Conservation (phyloP, 495 filamentous ascomycete genomes). For the Trichoderma virens region DNA sequence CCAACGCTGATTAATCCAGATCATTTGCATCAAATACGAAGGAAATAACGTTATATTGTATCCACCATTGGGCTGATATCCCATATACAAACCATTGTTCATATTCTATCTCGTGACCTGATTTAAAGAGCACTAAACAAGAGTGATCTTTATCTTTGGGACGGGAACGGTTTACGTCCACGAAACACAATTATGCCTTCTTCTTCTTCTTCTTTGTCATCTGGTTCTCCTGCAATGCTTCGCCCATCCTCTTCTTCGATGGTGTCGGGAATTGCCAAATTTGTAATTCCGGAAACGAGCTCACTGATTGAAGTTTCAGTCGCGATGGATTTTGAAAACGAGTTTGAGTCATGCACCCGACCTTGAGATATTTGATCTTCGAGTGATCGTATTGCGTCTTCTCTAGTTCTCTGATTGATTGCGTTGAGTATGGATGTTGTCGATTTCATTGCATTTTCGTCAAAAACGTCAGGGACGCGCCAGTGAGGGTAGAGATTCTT, state of each 20-base stretch:
- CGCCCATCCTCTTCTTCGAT: neutral
- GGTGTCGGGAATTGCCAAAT: neutral
- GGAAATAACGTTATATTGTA: too few species aligned
- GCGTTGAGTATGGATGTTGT: neutral
- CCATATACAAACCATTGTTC: too few species aligned
- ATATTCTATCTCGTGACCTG: too few species aligned
- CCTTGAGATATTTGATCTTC: neutral
- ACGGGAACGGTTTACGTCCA: neutral
- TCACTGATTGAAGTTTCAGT: neutral
- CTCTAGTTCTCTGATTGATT: neutral
- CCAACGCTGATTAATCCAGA: too few species aligned
- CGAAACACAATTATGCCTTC: neutral
- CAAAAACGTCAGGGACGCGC: conserved; percentile 18
- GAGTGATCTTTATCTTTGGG: neutral
- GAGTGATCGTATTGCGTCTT: neutral
- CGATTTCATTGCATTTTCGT: neutral
- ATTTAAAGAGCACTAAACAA: too few species aligned
- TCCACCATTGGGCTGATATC: too few species aligned
- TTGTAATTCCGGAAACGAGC: neutral
- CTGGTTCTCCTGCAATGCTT: neutral
- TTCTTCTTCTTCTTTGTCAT: neutral
- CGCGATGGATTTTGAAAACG: neutral
- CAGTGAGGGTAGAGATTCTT: conserved; percentile 31
- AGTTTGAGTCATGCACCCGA: neutral
- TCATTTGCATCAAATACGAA: too few species aligned